Percentiles rank a stretch among this genome's conserved stretches.
These are phyloP conservation scores for Sphaerulina vaccinii DNA, from an alignment of 2,329 filamentous ascomycete species.

Conservation along the genomic window DNA sequence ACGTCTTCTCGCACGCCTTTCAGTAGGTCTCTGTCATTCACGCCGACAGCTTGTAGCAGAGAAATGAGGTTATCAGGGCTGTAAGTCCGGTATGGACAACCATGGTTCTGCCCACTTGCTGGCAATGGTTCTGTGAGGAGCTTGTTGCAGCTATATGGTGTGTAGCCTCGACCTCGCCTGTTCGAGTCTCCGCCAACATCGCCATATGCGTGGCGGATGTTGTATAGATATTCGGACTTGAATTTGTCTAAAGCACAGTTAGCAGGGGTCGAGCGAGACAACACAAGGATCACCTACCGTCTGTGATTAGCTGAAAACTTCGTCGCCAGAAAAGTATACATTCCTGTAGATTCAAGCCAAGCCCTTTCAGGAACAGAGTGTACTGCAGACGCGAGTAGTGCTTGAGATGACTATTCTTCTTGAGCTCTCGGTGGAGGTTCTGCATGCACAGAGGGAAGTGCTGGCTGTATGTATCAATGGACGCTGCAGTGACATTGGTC, in stretches of 20 bases:
- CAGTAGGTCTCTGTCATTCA: constrained; percentile 73
- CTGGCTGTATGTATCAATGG: constrained; percentile 71
- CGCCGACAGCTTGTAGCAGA: constrained; percentile 74
- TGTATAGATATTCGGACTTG: constrained; percentile 97
- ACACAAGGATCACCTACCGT: constrained; percentile 43
- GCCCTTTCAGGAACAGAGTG: constrained; percentile 92
- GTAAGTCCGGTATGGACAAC: constrained; percentile 96
- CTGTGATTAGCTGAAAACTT: constrained; percentile 79
- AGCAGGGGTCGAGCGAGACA: constrained; percentile 3
- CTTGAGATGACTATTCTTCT: constrained; percentile 86
- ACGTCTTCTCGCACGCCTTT: constrained; percentile 86
- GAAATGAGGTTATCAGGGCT: constrained; percentile 78
- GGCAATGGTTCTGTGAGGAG: constrained; percentile 87
- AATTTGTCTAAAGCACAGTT: constrained; percentile 64
- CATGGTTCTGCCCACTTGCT: constrained; percentile 78
- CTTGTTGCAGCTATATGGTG: constrained; percentile 91
- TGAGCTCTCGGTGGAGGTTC: constrained; percentile 79
- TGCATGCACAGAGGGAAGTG: constrained; percentile 95
- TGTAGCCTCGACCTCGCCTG: constrained; percentile 80
- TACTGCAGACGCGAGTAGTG: constrained; percentile 93
- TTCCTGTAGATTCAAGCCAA: constrained; percentile 89
- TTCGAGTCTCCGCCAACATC: constrained; percentile 93
- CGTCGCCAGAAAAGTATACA: constrained; percentile 88
- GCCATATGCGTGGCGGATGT: constrained; percentile 90
- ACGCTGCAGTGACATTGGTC: constrained; percentile 74